Conservation (phyloP, 129 eudicot species). For the Smallanthus sonchifolius region DNA sequence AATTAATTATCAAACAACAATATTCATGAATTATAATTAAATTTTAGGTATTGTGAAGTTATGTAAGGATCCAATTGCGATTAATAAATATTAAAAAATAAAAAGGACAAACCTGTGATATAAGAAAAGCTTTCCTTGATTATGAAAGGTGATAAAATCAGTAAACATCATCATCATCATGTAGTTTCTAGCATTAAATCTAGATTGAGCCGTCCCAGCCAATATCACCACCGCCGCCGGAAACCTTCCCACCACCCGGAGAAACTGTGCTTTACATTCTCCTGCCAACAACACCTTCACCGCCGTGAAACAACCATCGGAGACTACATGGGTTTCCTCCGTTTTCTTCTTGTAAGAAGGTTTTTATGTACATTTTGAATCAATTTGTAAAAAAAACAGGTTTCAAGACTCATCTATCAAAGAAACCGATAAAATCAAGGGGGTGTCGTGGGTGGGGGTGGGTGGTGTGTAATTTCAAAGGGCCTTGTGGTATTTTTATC, state of each 20-base stretch:
- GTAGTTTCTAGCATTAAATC: conserved; percentile 23
- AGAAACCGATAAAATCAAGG: not conserved
- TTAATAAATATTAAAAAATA: not conserved
- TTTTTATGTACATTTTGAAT: not conserved
- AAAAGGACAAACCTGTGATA: conserved; percentile 30
- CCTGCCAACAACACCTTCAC: not conserved
- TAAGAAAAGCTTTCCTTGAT: conserved; percentile 16
- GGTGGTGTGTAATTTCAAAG: too few species aligned
- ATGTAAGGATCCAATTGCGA: not conserved
- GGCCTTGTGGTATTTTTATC: too few species aligned
- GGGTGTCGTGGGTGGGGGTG: too few species aligned
- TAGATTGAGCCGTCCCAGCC: conserved; percentile 38
- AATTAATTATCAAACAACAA: not conserved
- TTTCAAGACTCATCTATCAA: not conserved
- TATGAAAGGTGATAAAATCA: conserved; percentile 25
- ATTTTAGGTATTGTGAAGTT: not conserved
- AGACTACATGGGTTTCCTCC: conserved; percentile 14
- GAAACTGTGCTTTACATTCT: too few species aligned
- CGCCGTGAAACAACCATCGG: not conserved
- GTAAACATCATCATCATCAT: conserved; percentile 23
- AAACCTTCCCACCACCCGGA: not conserved
- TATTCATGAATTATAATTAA: not conserved
- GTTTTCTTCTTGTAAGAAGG: conserved; percentile 16
- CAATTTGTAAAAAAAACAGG: not conserved
- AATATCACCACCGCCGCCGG: conserved; percentile 25